phyloP scores from a whole-genome alignment of 2,329 filamentous ascomycete genomes.

The Fusarium sp. region DNA sequence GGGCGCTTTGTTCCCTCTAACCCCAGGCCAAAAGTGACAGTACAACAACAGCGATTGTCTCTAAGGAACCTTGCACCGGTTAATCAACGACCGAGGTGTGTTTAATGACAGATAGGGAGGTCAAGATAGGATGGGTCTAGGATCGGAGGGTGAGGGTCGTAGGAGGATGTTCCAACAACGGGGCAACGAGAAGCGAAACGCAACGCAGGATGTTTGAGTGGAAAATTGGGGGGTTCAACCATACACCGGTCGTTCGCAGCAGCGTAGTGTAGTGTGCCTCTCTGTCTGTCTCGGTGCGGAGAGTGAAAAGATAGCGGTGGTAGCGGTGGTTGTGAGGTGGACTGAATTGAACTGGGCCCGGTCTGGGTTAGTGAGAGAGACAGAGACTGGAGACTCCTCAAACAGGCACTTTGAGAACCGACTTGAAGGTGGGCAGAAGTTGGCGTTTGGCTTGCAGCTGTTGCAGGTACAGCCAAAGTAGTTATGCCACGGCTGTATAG shows the following conservation, averaged over 20 bases:
- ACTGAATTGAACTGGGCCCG: constrained; percentile 29
- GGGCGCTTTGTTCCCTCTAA: constrained; percentile 35
- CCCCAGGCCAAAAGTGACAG: constrained; percentile 30
- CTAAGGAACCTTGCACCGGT: constrained; percentile 18
- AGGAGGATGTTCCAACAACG: constrained; percentile 35
- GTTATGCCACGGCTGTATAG: background rate
- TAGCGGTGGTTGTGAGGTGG: constrained; percentile 40
- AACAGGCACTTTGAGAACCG: constrained; percentile 29
- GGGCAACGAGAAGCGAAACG: constrained; percentile 38
- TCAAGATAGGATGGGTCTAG: constrained; percentile 33
- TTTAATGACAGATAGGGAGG: constrained; percentile 34
- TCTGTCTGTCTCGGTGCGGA: constrained; percentile 42
- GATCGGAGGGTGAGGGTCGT: constrained; percentile 31
- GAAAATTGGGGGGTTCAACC: constrained; percentile 42
- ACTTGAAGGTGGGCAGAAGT: constrained; percentile 43
- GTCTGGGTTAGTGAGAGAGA: constrained; percentile 35
- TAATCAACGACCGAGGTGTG: constrained; percentile 27
- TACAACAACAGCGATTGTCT: constrained; percentile 23
- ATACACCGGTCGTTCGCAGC: constrained; percentile 29
- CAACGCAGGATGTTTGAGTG: constrained; percentile 38
- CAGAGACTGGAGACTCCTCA: constrained; percentile 38
- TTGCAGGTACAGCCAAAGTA: constrained; percentile 28
- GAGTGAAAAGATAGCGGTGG: constrained; percentile 42
- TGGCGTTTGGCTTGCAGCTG: constrained; percentile 36
- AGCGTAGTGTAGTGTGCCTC: constrained; percentile 31